These are phyloP conservation scores for Priceomyces medius DNA, from an alignment of 805 yeast species.

Conservation along the genomic window DNA sequence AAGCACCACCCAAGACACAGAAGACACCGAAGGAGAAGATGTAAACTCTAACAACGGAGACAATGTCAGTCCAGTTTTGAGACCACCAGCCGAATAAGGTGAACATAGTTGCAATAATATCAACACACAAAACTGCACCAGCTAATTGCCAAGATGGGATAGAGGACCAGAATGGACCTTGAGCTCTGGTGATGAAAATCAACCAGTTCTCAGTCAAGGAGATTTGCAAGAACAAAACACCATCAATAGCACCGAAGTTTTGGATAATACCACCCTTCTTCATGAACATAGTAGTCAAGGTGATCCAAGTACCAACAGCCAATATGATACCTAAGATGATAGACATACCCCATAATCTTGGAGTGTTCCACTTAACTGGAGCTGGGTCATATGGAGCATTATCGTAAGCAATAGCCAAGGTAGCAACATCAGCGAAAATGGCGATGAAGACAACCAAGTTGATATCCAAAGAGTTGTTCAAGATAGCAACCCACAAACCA, in stretches of 20 bases:
- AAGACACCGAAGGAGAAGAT: slow-evolving; percentile 95
- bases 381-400: slow-evolving; percentile 91
- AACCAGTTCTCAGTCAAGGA: slow-evolving; percentile 97
- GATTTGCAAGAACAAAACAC: slow-evolving; percentile 90
- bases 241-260: slow-evolving; percentile 92
- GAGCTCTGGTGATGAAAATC: slow-evolving; percentile 94
- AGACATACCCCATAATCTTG: slow-evolving; percentile 97
- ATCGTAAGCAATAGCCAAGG: slow-evolving; percentile 95
- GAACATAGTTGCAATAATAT: slow-evolving; percentile 89
- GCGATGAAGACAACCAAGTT: slow-evolving; percentile 95
- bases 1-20: slow-evolving; percentile 95
- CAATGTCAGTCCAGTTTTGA: slow-evolving; percentile 95
- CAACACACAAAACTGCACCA: slow-evolving; percentile 90
- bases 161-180: slow-evolving; percentile 98
- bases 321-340: slow-evolving; percentile 79
- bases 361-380: slow-evolving; percentile 96
- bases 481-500: slow-evolving; percentile 95
- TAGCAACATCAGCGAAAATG: slow-evolving; percentile 95
- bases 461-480: slow-evolving; percentile 82
- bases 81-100: slow-evolving; percentile 97
- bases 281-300: slow-evolving; percentile 90
- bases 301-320: slow-evolving; percentile 93
- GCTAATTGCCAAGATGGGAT: slow-evolving; percentile 94
- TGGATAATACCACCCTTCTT: slow-evolving; percentile 92
- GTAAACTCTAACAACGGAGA: slow-evolving; percentile 92